These are phyloP conservation scores for Marasmius oreades DNA, from an alignment of 1,284 basidiomycete genomes.

Conservation along the genomic window DNA sequence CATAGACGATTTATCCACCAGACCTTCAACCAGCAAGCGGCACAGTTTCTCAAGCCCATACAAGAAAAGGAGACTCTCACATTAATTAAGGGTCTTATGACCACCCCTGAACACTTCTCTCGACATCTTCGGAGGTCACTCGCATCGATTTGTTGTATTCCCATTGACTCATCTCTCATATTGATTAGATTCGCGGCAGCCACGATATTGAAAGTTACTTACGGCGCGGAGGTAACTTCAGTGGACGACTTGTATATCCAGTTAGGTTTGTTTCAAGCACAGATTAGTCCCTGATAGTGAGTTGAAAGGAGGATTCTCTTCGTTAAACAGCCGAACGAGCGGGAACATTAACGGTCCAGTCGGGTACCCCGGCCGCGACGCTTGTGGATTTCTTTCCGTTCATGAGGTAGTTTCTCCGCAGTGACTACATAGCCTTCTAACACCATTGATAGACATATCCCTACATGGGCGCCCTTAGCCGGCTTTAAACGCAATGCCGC, in stretches of 20 bases:
- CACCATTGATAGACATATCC: constrained; percentile 36
- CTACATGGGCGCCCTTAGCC: constrained; percentile 53
- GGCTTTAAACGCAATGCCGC: constrained; percentile 51
- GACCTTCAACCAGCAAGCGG: constrained; percentile 41
- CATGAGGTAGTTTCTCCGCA: constrained; percentile 31
- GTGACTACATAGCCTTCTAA: constrained; percentile 4
- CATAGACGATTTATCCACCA: constrained; percentile 49
- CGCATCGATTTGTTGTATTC: background rate
- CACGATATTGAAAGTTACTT: constrained; percentile 44
- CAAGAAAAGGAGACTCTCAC: constrained; percentile 38
- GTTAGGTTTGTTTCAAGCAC: constrained; percentile 27
- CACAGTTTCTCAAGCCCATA: constrained; percentile 33
- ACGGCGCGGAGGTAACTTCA: constrained; percentile 39
- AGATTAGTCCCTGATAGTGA: constrained; percentile 17
- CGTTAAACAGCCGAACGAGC: constrained; percentile 39
- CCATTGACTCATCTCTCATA: background rate
- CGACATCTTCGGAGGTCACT: constrained; percentile 40
- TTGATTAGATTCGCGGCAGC: constrained; percentile 39
- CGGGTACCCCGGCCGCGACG: constrained; percentile 48
- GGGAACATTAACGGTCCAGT: constrained; percentile 42
- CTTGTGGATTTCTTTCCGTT: constrained; percentile 55
- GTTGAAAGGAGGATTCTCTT: constrained; percentile 25
- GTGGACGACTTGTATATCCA: constrained; percentile 38
- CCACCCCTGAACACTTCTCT: constrained; percentile 34
- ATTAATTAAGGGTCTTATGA: constrained; percentile 35